These are phyloP conservation scores for Manihot esculenta DNA, from an alignment of 441 rosid species.

Conservation along the genomic window DNA sequence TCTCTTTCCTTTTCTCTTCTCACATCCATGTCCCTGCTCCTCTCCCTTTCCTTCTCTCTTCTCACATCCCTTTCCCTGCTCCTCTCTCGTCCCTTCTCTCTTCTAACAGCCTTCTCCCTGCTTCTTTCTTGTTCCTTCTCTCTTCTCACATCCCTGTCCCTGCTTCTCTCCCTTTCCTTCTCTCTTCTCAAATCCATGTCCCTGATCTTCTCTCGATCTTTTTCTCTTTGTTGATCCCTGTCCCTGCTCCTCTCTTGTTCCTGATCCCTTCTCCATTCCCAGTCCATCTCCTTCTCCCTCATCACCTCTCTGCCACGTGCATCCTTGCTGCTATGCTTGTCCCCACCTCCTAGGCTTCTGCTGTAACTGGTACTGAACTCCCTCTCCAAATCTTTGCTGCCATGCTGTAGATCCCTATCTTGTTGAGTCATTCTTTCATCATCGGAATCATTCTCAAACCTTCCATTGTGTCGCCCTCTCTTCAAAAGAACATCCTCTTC, in stretches of 20 bases:
- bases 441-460: constrained; percentile 32
- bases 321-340: constrained; percentile 37
- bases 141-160: constrained; percentile 25
- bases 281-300: constrained; percentile 36
- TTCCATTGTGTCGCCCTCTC: constrained; percentile 31
- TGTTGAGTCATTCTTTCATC: constrained; percentile 30
- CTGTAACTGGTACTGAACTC: constrained; percentile 37
- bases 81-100: constrained; percentile 38
- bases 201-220: background rate
- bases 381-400: constrained; percentile 41
- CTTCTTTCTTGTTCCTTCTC: constrained; percentile 27
- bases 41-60: constrained; percentile 25
- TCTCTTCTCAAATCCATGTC: too few species aligned
- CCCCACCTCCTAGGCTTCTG: constrained; percentile 40
- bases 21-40: constrained; percentile 21
- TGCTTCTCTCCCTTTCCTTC: too few species aligned
- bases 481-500: constrained; percentile 47
- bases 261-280: constrained; percentile 35
- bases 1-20: constrained; percentile 32
- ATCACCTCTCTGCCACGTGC: constrained; percentile 41
- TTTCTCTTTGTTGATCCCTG: constrained; percentile 24
- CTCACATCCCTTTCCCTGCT: constrained; percentile 37
- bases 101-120: constrained; percentile 33
- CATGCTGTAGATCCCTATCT: constrained; percentile 33
- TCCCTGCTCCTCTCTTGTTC: constrained; percentile 44